Evolutionary conservation across 139 green algal genomes (phyloP).

Genomic region (Closterium sp.): DNA sequence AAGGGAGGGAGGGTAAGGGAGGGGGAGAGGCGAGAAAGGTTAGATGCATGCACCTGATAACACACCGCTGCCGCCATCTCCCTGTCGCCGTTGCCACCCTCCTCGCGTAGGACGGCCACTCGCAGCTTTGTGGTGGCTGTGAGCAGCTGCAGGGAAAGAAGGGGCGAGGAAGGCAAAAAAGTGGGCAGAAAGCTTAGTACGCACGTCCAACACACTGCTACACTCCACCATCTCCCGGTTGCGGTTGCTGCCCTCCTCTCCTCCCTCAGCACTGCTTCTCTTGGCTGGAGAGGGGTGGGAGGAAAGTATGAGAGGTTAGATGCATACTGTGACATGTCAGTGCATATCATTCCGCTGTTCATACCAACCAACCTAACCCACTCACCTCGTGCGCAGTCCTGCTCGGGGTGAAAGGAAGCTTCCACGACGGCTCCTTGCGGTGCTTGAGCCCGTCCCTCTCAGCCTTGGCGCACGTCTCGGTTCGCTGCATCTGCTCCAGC

Average conservation of each 20-base stretch:
- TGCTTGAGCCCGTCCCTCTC: constrained; percentile 62
- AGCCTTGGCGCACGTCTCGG: constrained; percentile 75
- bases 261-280: constrained; percentile 90
- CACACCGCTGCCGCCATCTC: constrained; percentile 91
- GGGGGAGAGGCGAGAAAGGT: too few relatives aligned
- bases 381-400: constrained; percentile 17
- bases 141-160: background rate
- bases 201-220: constrained; percentile 62
- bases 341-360: too few relatives aligned
- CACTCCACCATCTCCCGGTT: constrained; percentile 97
- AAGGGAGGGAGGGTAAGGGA: background rate
- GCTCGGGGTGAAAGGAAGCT: constrained; percentile 54
- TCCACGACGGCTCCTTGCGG: constrained; percentile 72
- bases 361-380: too few relatives aligned
- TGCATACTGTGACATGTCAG: too few relatives aligned
- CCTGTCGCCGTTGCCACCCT: constrained; percentile 96
- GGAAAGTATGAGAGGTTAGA: too few relatives aligned
- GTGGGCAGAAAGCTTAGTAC: too few relatives aligned
- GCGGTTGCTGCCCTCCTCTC: constrained; percentile 97
- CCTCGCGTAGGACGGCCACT: constrained; percentile 90
- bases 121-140: constrained; percentile 24
- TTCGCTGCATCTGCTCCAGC: constrained; percentile 82
- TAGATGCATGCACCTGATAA: too few relatives aligned
- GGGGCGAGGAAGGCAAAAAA: background rate
- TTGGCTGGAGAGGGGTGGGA: constrained; percentile 4